These are phyloP conservation scores for Crassisporium funariophilum DNA, from an alignment of 768 basidiomycete species.

Conservation along the genomic window DNA sequence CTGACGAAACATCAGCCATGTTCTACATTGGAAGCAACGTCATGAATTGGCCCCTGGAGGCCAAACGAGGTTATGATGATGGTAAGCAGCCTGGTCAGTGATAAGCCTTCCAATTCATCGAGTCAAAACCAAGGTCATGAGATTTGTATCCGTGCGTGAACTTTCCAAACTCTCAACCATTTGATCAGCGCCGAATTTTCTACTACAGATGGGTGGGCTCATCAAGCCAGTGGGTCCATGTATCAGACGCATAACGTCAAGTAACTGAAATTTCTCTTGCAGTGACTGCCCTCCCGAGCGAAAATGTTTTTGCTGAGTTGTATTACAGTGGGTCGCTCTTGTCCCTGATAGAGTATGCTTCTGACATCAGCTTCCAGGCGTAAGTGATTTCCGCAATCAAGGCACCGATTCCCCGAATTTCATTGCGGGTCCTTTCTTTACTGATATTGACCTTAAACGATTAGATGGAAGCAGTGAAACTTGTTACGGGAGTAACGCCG, in stretches of 20 bases:
- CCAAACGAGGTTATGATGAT: slow-evolving; percentile 52
- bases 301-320: slow-evolving; percentile 75
- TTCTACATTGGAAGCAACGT: slow-evolving; percentile 65
- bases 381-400: slow-evolving; percentile 9
- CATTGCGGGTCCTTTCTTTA: background rate
- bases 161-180: background rate
- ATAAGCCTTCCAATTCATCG: background rate
- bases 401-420: background rate
- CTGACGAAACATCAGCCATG: slow-evolving; percentile 47
- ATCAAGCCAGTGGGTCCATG: slow-evolving; percentile 47
- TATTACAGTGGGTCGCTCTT: slow-evolving; percentile 59
- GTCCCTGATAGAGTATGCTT: background rate
- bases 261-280: background rate
- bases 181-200: slow-evolving; percentile 1
- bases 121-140: slow-evolving; percentile 45
- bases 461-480: slow-evolving; percentile 57
- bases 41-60: slow-evolving; percentile 56
- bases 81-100: slow-evolving; percentile 31
- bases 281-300: slow-evolving; percentile 64
- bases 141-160: slow-evolving; percentile 57
- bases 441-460: background rate
- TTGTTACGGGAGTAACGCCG: slow-evolving; percentile 56
- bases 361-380: slow-evolving; percentile 13
- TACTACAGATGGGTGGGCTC: slow-evolving; percentile 54
- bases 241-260: background rate